phyloP scores from a whole-genome alignment of 179 eudicot species.

The Camellia oleifera region DNA sequence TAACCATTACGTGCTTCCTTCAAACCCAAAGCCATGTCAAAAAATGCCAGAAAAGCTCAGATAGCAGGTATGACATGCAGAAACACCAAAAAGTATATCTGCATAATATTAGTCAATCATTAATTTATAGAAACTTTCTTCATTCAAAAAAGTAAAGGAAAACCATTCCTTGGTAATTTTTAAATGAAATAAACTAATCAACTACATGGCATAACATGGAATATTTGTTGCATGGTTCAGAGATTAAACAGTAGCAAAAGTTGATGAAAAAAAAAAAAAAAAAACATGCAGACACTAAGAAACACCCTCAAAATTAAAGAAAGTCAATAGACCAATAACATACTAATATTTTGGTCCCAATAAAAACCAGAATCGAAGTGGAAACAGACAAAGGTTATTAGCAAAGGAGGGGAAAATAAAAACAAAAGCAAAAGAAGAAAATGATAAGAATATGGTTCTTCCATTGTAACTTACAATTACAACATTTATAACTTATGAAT shows the following conservation, averaged over 20 bases:
- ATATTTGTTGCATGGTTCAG: not conserved
- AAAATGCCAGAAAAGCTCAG: conserved; percentile 43
- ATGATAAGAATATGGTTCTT: not conserved
- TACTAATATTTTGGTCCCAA: not conserved
- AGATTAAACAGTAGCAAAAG: not conserved
- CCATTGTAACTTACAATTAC: not conserved
- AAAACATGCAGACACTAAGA: not conserved
- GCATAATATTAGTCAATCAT: conserved; percentile 6
- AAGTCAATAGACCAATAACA: not conserved
- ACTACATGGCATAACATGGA: not conserved
- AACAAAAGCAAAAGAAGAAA: not conserved
- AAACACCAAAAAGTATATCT: conserved; percentile 35
- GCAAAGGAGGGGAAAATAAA: not conserved
- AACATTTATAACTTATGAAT: not conserved
- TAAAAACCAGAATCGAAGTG: not conserved
- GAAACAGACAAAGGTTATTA: not conserved
- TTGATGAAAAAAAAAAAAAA: no score
- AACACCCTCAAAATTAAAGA: not conserved
- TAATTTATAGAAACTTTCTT: not conserved
- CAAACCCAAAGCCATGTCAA: conserved; percentile 41
- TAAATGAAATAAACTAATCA: not conserved
- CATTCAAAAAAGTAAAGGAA: not conserved
- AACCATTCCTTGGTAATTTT: not conserved
- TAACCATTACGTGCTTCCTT: conserved; percentile 23
- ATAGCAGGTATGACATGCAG: conserved; percentile 35